A percentile compares a stretch with the other conserved stretches of the same genome.
phyloP scores from a whole-genome alignment of 345 rosid genomes.

The Syzygium grande region DNA sequence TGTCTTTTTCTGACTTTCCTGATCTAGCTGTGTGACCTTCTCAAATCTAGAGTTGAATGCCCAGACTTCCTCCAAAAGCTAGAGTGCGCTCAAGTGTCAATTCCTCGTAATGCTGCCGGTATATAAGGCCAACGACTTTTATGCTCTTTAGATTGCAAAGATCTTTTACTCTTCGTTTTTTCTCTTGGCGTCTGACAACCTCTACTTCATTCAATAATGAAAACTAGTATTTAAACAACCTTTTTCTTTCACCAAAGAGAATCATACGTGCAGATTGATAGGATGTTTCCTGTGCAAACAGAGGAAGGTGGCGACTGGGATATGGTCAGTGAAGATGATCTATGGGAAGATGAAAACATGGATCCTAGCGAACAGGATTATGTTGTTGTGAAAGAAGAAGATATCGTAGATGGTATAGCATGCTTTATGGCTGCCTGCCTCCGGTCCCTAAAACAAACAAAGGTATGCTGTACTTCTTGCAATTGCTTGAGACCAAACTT shows the following conservation, averaged over 20 bases:
- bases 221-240: background rate
- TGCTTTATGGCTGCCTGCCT: conserved; percentile 92
- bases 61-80: conserved; percentile 67
- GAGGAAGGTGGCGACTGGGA: conserved; percentile 90
- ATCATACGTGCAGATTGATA: background rate
- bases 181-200: background rate
- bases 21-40: conserved; percentile 75
- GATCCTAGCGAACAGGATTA: conserved; percentile 61
- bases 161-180: background rate
- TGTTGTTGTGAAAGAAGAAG: conserved; percentile 90
- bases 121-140: background rate
- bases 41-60: conserved; percentile 77
- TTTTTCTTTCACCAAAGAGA: background rate
- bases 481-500: background rate
- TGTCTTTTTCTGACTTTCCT: background rate
- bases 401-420: conserved; percentile 89
- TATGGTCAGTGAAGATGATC: conserved; percentile 61
- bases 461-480: conserved; percentile 37
- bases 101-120: conserved; percentile 21
- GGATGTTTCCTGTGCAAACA: conserved; percentile 2
- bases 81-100: conserved; percentile 46
- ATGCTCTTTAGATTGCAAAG: background rate
- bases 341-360: conserved; percentile 47
- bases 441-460: conserved; percentile 76
- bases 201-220: background rate